Evolutionary conservation across 75 land plant genomes (phyloP).

Genomic region (Larix kaempferi): DNA sequence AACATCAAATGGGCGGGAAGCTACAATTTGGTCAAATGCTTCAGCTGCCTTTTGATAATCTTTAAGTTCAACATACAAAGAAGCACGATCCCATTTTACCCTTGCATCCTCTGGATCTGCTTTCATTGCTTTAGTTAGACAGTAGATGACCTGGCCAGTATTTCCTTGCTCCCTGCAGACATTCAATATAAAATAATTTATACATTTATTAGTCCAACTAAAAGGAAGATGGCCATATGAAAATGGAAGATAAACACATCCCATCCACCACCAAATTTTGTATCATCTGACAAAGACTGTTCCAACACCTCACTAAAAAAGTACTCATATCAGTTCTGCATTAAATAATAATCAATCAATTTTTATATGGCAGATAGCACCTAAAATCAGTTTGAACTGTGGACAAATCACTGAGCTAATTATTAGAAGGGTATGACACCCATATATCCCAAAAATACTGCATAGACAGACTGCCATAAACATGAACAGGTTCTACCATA

Average conservation of each 20-base stretch:
- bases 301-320: too few relatives aligned
- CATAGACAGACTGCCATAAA: too few relatives aligned
- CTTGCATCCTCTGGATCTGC: slow-evolving; percentile 81
- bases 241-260: neutral
- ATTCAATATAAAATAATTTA: slow-evolving; percentile 9
- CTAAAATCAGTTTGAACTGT: too few relatives aligned
- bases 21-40: slow-evolving; percentile 61
- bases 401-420: too few relatives aligned
- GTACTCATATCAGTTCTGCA: too few relatives aligned
- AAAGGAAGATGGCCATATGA: neutral
- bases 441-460: too few relatives aligned
- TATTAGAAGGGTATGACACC: too few relatives aligned
- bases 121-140: slow-evolving; percentile 75
- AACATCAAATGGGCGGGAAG: slow-evolving; percentile 48
- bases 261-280: neutral
- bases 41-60: slow-evolving; percentile 79
- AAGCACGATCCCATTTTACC: slow-evolving; percentile 67
- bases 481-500: too few relatives aligned
- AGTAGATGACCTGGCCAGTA: slow-evolving; percentile 55
- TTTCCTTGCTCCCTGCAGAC: slow-evolving; percentile 58
- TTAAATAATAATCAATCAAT: too few relatives aligned
- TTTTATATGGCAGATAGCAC: too few relatives aligned
- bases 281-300: neutral
- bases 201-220: slow-evolving; percentile 6
- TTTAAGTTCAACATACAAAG: slow-evolving; percentile 54